Conservation (phyloP, 495 filamentous ascomycete genomes). For the Umbilicaria muhlenbergii region DNA sequence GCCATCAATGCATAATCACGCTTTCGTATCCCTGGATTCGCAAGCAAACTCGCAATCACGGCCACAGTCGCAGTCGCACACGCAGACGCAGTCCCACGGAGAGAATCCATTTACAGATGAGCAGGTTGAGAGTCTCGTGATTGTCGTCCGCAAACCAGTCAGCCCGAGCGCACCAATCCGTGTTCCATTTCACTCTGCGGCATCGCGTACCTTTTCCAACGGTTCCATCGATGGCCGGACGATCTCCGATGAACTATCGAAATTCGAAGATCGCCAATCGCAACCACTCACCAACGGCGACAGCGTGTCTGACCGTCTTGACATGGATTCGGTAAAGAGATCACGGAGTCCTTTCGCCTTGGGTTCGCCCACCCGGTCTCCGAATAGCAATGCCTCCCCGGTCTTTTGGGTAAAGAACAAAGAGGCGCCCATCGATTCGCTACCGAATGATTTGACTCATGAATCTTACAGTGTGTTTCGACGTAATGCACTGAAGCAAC, state of each 20-base stretch:
- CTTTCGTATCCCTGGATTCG: conserved; percentile 6
- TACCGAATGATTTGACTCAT: conserved; percentile 28
- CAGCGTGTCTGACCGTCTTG: conserved; percentile 12
- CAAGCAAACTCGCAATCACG: background rate
- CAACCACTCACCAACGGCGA: conserved; percentile 9
- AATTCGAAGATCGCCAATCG: conserved; percentile 15
- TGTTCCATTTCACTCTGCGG: conserved; percentile 23
- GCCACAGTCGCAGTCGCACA: background rate
- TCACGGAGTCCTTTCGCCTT: conserved; percentile 11
- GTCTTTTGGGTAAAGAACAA: conserved; percentile 34
- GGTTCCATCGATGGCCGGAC: conserved; percentile 37
- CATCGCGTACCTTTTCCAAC: conserved; percentile 34
- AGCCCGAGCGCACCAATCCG: conserved; percentile 8
- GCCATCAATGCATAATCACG: conserved; percentile 7
- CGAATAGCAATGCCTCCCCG: conserved; percentile 8
- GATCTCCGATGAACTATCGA: conserved; percentile 21
- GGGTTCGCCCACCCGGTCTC: conserved; percentile 4
- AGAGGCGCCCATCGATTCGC: conserved; percentile 20
- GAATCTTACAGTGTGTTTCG: conserved; percentile 41
- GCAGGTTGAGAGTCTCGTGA: conserved; percentile 34
- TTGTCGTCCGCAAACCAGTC: conserved; percentile 26
- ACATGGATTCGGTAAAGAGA: conserved; percentile 5
- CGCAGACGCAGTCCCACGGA: conserved; percentile 2
- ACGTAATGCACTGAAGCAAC: conserved; percentile 39
- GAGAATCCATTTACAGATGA: conserved; percentile 34